Percentiles rank a stretch among this genome's conserved stretches.
phyloP scores from a whole-genome alignment of 495 filamentous ascomycete species.

The Daldinia caldariorum region DNA sequence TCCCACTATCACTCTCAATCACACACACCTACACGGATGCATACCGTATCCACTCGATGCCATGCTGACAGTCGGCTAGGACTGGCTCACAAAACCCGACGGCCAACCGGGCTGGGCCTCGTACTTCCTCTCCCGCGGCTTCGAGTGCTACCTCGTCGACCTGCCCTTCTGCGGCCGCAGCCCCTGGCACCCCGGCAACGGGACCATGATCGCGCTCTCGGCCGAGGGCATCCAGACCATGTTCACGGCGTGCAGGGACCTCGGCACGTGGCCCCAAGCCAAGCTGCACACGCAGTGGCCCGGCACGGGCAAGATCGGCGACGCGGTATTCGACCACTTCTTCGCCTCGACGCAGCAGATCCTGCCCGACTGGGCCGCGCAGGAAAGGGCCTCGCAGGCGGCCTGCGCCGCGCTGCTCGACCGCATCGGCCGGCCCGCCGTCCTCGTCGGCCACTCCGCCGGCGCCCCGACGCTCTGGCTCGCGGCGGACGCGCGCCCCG shows the following conservation, averaged over 20 bases:
- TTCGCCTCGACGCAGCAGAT: slow-evolving; percentile 58
- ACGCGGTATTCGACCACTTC: slow-evolving; percentile 63
- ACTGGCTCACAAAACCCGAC: slow-evolving; percentile 63
- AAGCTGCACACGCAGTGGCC: slow-evolving; percentile 65
- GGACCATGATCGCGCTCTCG: slow-evolving; percentile 39
- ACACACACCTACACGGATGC: background rate
- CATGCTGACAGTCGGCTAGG: slow-evolving; percentile 34
- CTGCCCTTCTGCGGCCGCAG: slow-evolving; percentile 53
- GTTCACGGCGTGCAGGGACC: slow-evolving; percentile 54
- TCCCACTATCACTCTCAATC: background rate
- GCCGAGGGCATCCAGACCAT: slow-evolving; percentile 43
- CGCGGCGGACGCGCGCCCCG: slow-evolving; percentile 56
- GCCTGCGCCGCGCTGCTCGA: slow-evolving; percentile 61
- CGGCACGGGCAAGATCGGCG: slow-evolving; percentile 57
- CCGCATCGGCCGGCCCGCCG: slow-evolving; percentile 55
- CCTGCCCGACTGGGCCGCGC: slow-evolving; percentile 47
- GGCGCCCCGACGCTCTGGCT: slow-evolving; percentile 62
- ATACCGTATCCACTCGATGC: too few relatives aligned
- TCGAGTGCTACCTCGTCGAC: slow-evolving; percentile 59
- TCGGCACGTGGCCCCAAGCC: slow-evolving; percentile 57
- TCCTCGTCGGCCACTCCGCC: slow-evolving; percentile 64
- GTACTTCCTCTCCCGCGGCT: slow-evolving; percentile 59
- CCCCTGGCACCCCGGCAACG: slow-evolving; percentile 40
- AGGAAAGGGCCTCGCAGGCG: slow-evolving; percentile 56
- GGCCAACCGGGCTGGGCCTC: slow-evolving; percentile 61